Conservation (phyloP, 768 basidiomycete genomes). For the Termitomyces sp. region DNA sequence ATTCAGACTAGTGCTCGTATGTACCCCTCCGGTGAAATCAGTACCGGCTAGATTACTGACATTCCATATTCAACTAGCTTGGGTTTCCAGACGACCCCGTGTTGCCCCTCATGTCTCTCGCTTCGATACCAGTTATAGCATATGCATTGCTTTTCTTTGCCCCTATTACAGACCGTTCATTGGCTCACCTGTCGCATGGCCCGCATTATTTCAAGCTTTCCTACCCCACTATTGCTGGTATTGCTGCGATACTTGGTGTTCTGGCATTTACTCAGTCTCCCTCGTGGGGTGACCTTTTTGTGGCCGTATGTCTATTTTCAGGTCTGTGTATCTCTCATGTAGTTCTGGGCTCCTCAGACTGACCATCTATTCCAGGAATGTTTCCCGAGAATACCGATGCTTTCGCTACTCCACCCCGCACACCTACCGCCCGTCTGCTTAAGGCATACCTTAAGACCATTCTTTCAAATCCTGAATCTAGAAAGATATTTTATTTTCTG, state of each 20-base stretch:
- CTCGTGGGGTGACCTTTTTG: slow-evolving; percentile 51
- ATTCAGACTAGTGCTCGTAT: slow-evolving; percentile 53
- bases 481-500: slow-evolving; percentile 96
- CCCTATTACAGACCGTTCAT: slow-evolving; percentile 42
- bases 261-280: slow-evolving; percentile 61
- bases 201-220: slow-evolving; percentile 55
- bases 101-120: slow-evolving; percentile 52
- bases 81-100: slow-evolving; percentile 43
- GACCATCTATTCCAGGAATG: slow-evolving; percentile 35
- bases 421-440: slow-evolving; percentile 47
- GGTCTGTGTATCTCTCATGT: slow-evolving; percentile 36
- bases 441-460: slow-evolving; percentile 85
- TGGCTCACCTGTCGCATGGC: slow-evolving; percentile 42
- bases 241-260: slow-evolving; percentile 48
- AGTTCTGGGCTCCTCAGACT: background rate
- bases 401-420: slow-evolving; percentile 37
- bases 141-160: slow-evolving; percentile 56
- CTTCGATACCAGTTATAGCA: slow-evolving; percentile 56
- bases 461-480: slow-evolving; percentile 84
- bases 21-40: slow-evolving; percentile 14
- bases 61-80: slow-evolving; percentile 27
- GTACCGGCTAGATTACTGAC: background rate
- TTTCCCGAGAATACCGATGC: slow-evolving; percentile 41
- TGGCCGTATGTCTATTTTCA: slow-evolving; percentile 55
- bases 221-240: slow-evolving; percentile 44